Evolutionary conservation across 1,284 basidiomycete species (phyloP), one percentile per base, ranked within the genome.

Genomic region (Phaffia rhodozyma): DNA sequence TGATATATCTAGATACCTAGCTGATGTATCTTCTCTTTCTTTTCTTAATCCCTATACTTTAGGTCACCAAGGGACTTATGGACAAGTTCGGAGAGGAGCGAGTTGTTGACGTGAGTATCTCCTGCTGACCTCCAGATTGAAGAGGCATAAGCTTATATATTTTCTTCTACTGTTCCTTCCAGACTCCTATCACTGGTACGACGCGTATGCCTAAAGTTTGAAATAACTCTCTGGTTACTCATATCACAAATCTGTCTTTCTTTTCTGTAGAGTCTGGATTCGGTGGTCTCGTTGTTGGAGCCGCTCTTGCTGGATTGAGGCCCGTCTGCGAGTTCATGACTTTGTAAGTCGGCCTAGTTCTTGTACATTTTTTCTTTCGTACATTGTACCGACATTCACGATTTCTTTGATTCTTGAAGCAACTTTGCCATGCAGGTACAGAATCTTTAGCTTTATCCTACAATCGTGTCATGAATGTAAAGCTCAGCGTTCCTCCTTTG

Each of bases 261-360:
- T 20, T 32, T 20, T 53, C 18, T 20, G 97, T 93, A 56, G 96
- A 99, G 79, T 91, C 94, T 84, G 96, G 96, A 76, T 98, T 99
- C 78, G 87, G 91, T 75, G 96, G 96, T 81, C 76, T 99, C 65
- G 96, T 96, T 16, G 87, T 92, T 68, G 96, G 96, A 75, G 86
- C 96, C 66, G 96, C 90, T 60, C 83, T 98, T 57, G 84, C 91
- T 70, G 96, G 96, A 73, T 84, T 98, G 62, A 84, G 92, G 70
- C 96, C 96, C 67, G 83, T 99, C 72, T 98, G 96, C 83, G 96
- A 99, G 81, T 99, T 99, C 82, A 99, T 96, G 91, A 96, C 91
- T 13, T 94, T 91, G 69, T 65, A 9, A 20, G 63, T 65, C 6
- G 5, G 3, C 18, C 9, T 18, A 13, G 29, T 57, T n/a, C 34